Conservation (phyloP, 1,139 yeast species). For the Sugiyamaella pinicola region DNA sequence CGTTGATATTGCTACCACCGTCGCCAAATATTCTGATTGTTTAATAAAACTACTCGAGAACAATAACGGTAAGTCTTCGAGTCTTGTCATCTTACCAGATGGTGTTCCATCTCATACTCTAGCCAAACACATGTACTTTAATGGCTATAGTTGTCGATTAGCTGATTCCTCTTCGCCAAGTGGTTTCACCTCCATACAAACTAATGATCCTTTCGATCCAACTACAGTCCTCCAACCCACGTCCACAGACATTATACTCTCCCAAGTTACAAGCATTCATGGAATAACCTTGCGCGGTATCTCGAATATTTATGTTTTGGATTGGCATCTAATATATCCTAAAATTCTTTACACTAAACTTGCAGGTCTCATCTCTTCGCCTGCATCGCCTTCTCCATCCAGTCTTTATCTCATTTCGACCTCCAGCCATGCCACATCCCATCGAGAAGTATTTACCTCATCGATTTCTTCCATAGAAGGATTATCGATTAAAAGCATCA, state of each 20-base stretch:
- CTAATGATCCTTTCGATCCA: constrained; percentile 11
- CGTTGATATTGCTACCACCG: background rate
- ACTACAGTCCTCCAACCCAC: background rate
- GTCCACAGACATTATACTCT: constrained; percentile 5
- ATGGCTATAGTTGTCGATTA: constrained; percentile 5
- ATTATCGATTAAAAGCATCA: background rate
- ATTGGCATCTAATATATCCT: constrained; percentile 20
- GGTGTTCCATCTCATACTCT: constrained; percentile 16
- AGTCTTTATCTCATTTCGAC: constrained; percentile 1
- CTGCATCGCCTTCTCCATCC: background rate
- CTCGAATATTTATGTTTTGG: constrained; percentile 11
- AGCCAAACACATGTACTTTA: constrained; percentile 4
- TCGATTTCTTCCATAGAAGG: constrained; percentile 8
- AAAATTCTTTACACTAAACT: constrained; percentile 17
- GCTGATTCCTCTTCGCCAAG: constrained; percentile 14
- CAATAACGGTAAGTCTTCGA: background rate
- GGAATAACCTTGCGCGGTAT: constrained; percentile 67
- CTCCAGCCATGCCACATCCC: background rate
- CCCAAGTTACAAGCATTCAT: constrained; percentile 74
- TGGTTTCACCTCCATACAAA: constrained; percentile 8
- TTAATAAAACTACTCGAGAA: background rate
- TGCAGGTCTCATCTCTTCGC: constrained; percentile 4
- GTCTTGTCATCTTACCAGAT: constrained; percentile 16
- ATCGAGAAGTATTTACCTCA: background rate
- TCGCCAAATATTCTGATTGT: constrained; percentile 1